These are phyloP conservation scores for Stephania cephalantha DNA, from an alignment of 164 flowering plant species.

Conservation along the genomic window DNA sequence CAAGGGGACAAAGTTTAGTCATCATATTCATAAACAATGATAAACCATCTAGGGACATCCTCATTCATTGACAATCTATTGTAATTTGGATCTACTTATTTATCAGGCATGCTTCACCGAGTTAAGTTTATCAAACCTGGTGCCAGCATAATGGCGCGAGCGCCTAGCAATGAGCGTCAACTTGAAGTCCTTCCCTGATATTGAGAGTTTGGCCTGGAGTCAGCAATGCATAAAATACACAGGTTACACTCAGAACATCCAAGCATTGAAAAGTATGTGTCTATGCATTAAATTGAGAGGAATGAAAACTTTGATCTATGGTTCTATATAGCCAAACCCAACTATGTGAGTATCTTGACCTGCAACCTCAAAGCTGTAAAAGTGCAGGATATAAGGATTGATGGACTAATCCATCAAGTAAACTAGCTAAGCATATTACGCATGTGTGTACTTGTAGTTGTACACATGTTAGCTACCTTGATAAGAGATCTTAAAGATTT, in stretches of 20 bases:
- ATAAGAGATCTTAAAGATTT: conserved; percentile 1
- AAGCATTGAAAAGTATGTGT: background rate
- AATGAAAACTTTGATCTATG: too few relatives aligned
- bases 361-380: background rate
- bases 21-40: background rate
- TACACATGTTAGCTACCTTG: background rate
- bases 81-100: background rate
- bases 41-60: background rate
- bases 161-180: conserved; percentile 93
- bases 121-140: conserved; percentile 52
- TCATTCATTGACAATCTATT: background rate
- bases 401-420: background rate
- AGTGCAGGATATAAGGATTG: background rate
- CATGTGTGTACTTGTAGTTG: background rate
- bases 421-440: background rate
- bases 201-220: conserved; percentile 57
- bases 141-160: conserved; percentile 97
- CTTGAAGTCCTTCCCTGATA: conserved; percentile 58
- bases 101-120: background rate
- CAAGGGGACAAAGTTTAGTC: background rate
- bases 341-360: background rate
- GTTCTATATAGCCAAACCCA: too few relatives aligned
- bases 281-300: too few relatives aligned
- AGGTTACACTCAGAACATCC: background rate
- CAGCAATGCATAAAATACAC: conserved; percentile 17